Base-by-base conservation (phyloP, 75 land plant species). In the Sequoia sempervirens region DNA sequence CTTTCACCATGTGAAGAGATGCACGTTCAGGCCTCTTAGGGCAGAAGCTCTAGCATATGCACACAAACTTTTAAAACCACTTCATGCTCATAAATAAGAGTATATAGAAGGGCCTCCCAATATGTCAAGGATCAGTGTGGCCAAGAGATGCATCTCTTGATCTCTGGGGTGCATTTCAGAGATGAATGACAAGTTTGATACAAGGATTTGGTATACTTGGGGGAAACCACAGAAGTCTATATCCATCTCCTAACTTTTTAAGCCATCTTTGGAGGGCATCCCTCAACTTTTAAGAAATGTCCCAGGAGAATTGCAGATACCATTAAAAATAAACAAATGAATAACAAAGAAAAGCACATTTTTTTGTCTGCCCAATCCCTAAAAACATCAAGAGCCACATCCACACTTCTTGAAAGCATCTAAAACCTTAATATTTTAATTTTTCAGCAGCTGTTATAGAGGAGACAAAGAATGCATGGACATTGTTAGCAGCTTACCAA, bases 401-500 rank as follows among this genome's bases (percentile, higher is more conserved):
- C 66, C n/a, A 61, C 66, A 61, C 66, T 23, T 61, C 26, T 61
- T 23, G 0, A 61, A 61, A 26, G 66, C 66, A 61, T 61, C 66
- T 61, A 61, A 61, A 61, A 23, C 66, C 66, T 61, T 61, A 61
- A 5, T 26, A 61, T 61, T 61, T 61, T 28, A 61, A 23, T 61
- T 61, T 18, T 23, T 61, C 26, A 61, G 66, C n/a, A 61, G 66
- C 8, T 23, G n/a, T 23, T 23, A 28, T 26, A 61, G n/a, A 61
- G 28, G n/a, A 61, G 66, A 61, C n/a, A 23, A 61, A 61, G 28
- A 26, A 26, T 1, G n/a, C n/a, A 5, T 61, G 9, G 66, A 13
- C 14, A 70, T 13, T 70, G 73, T 68, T 9, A 70, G 36, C 73
- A 70, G 37, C 73, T 74, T 88, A 93, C 92, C 92, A 88, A 30